Percentiles rank a stretch among this genome's conserved stretches.
Evolutionary conservation across 2,329 filamentous ascomycete genomes (phyloP).

Genomic region (Aspergillus quadrilineatus): DNA sequence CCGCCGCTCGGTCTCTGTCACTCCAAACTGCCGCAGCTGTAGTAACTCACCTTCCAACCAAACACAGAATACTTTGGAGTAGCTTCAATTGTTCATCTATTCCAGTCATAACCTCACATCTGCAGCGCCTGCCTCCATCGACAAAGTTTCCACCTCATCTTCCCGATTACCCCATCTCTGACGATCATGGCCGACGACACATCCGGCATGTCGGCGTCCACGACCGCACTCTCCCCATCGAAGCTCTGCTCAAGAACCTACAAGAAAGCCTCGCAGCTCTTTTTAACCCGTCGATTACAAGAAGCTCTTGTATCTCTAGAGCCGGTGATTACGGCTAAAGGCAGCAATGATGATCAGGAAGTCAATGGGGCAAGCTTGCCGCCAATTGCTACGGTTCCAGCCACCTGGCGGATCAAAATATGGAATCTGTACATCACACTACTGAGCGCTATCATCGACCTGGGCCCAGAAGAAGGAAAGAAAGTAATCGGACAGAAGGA

Average conservation of each 20-base stretch:
- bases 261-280: slow-evolving; percentile 89
- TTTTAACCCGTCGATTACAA: slow-evolving; percentile 86
- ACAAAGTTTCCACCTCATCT: slow-evolving; percentile 3
- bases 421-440: slow-evolving; percentile 97
- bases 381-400: slow-evolving; percentile 75
- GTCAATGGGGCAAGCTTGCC: slow-evolving; percentile 52
- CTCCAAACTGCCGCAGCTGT: slow-evolving; percentile 8
- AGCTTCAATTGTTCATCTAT: slow-evolving; percentile 1
- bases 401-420: slow-evolving; percentile 84
- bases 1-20: not conserved
- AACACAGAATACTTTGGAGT: slow-evolving; percentile 10
- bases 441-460: slow-evolving; percentile 83
- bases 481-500: slow-evolving; percentile 78
- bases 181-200: slow-evolving; percentile 34
- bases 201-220: slow-evolving; percentile 45
- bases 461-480: slow-evolving; percentile 88
- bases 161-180: slow-evolving; percentile 16
- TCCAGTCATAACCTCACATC: not conserved
- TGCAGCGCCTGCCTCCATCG: not conserved
- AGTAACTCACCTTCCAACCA: slow-evolving; percentile 2
- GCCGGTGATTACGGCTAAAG: slow-evolving; percentile 69
- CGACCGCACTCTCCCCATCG: slow-evolving; percentile 65
- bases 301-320: slow-evolving; percentile 84
- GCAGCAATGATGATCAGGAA: slow-evolving; percentile 35
- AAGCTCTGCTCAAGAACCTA: slow-evolving; percentile 77